phyloP scores from a whole-genome alignment of 768 basidiomycete species.

The Butyriboletus loyo region DNA sequence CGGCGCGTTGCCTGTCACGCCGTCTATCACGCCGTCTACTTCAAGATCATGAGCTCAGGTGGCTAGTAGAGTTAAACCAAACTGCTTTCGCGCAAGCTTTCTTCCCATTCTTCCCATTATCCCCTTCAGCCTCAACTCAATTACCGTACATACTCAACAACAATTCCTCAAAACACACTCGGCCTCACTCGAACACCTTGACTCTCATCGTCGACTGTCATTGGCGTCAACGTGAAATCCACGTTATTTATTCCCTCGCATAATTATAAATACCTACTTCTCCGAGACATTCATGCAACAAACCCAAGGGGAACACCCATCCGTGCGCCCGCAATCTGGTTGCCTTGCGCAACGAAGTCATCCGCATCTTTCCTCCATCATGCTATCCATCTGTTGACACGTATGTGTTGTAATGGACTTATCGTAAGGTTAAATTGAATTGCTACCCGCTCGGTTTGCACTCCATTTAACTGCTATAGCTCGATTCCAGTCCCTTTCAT shows the following conservation, averaged over 20 bases:
- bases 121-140: background rate
- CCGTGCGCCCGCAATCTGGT: background rate
- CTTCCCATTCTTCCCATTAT: background rate
- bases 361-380: background rate
- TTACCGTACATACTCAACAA: background rate
- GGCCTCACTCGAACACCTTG: no score
- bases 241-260: background rate
- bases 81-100: background rate
- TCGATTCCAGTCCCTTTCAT: background rate
- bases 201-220: background rate
- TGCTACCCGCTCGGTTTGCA: background rate
- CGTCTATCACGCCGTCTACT: conserved; percentile 7
- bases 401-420: background rate
- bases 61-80: background rate
- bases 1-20: conserved; percentile 10
- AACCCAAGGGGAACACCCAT: background rate
- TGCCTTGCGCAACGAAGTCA: background rate
- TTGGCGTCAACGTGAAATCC: background rate
- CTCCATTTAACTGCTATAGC: background rate
- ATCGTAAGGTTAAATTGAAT: background rate
- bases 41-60: conserved; percentile 14
- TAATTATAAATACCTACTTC: background rate
- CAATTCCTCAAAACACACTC: background rate
- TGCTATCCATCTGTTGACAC: background rate
- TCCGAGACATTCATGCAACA: background rate